Base-by-base conservation (phyloP, 352 stramenopile genomes). In the Aphanomyces invadans region DNA sequence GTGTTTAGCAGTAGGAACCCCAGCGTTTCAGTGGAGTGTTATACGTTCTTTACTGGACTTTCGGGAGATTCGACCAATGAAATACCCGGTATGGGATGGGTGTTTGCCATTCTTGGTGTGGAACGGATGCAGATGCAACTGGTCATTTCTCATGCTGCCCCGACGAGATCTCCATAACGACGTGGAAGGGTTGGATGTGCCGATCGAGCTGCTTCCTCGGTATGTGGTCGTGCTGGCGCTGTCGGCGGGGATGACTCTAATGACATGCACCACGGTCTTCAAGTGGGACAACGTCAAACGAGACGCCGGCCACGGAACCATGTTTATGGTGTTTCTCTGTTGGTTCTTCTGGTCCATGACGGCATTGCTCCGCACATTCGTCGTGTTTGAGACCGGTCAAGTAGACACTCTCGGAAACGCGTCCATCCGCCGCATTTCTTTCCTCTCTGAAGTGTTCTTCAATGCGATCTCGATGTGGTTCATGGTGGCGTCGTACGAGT, bases 251-350 rank as follows among this genome's bases (percentile, higher is more conserved):
- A 65, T 56, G 59, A 52, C 31, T 21, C 39, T 65, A 12, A 17
- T 9, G 19, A 65, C 59, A 2, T 55, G 33, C 59, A 28, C 51
- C 46, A 52, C 59, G 10, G 59, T 65, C 42, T 65, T 65, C 46
- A 65, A 65, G 46, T 65, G 59, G 59, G 36, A 44, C 17, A 53
- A 44, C 26, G 59, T 56, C 42, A 55, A 3, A 11, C 17, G 17
- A 12, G 39, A 65, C 29, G 59, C 59, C 10, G 33, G 59, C 46
- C 59, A 65, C 28, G 59, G 59, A 17, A 65, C 59, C 11, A 52
- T 65, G 31, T 65, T 65, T 28, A 65, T 65, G 59, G 32, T 65
- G 1, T 65, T 65, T n/a, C n/a, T 65, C n/a, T 53, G 59, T 31
- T 53, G 29, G 36, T 49, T 38, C 42, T 5, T 65, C 29, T 65